phyloP scores from a whole-genome alignment of 192 early-diverging fungal genomes.

The Obelidium mucronatum region DNA sequence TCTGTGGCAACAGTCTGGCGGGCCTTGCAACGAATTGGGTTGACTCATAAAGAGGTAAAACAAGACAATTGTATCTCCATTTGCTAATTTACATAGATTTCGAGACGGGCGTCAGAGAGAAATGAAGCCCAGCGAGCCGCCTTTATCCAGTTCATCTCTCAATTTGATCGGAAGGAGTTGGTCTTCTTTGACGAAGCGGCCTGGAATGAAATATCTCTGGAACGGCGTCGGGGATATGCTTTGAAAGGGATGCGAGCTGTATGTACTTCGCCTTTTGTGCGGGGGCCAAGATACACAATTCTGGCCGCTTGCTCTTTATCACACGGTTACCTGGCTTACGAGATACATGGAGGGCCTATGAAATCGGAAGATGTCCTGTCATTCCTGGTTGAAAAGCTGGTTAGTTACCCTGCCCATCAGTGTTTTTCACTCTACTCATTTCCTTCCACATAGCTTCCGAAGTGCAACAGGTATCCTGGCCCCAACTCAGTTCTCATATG shows the following conservation, averaged over 20 bases:
- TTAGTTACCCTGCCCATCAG: not conserved
- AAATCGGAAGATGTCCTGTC: not conserved
- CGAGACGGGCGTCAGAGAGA: not conserved
- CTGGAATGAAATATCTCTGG: not conserved
- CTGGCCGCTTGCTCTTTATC: not conserved
- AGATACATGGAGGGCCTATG: not conserved
- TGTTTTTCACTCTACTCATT: not conserved
- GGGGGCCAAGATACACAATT: not conserved
- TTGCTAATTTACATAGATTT: not conserved
- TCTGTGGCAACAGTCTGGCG: slow-evolving; percentile 5
- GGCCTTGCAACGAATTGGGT: not conserved
- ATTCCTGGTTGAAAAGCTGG: not conserved
- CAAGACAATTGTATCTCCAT: not conserved
- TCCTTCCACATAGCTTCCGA: not conserved
- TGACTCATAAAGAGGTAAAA: slow-evolving; percentile 6
- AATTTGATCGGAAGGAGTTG: slow-evolving; percentile 1
- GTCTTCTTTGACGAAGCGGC: slow-evolving; percentile 17
- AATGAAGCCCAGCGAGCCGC: not conserved
- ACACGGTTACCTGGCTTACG: not conserved
- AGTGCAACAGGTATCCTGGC: not conserved
- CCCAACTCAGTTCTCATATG: not conserved
- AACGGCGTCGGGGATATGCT: not conserved
- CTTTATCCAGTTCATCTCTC: not conserved
- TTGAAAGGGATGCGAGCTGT: not conserved
- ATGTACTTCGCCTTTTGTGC: not conserved